Conservation (phyloP, 208 protist species). For the Endotrypanum monterogeii region DNA sequence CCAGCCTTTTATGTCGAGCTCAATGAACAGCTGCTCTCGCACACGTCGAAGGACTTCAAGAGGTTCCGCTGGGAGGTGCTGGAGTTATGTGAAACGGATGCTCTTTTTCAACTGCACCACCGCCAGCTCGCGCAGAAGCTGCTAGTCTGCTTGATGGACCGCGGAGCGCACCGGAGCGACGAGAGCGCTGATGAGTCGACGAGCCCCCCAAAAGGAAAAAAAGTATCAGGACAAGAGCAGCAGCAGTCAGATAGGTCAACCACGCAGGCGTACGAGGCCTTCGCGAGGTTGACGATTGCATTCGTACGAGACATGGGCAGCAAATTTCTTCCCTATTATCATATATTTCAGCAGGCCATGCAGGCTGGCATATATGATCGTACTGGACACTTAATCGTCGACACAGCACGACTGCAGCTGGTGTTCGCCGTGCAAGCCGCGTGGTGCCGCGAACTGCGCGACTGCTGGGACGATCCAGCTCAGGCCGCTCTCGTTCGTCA, state of each 20-base stretch:
- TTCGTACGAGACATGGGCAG: conserved; percentile 80
- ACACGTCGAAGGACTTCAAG: conserved; percentile 86
- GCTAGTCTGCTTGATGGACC: conserved; percentile 55
- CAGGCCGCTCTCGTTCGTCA: conserved; percentile 36
- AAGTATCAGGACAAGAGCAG: background rate
- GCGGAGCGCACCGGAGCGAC: conserved; percentile 28
- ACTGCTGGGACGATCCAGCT: conserved; percentile 48
- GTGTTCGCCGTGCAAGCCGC: conserved; percentile 82
- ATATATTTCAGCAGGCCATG: conserved; percentile 84
- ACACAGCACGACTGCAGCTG: conserved; percentile 75
- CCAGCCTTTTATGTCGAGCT: conserved; percentile 84
- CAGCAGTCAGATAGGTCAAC: conserved; percentile 15
- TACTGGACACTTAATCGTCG: conserved; percentile 59
- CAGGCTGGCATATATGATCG: conserved; percentile 79
- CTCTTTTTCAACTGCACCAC: conserved; percentile 77
- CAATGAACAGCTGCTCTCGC: conserved; percentile 78
- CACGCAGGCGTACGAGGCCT: conserved; percentile 80
- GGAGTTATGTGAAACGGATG: conserved; percentile 63
- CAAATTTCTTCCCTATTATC: conserved; percentile 83
- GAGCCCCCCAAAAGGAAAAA: conserved; percentile 10
- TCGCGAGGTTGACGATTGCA: conserved; percentile 77
- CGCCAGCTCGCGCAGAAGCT: conserved; percentile 78
- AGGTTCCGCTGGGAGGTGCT: conserved; percentile 82
- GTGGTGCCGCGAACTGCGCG: conserved; percentile 84
- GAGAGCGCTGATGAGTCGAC: background rate